A percentile compares a stretch with the other conserved stretches of the same genome.
Evolutionary conservation across 257 asterid species (phyloP).

Genomic region (Henckelia pumila): DNA sequence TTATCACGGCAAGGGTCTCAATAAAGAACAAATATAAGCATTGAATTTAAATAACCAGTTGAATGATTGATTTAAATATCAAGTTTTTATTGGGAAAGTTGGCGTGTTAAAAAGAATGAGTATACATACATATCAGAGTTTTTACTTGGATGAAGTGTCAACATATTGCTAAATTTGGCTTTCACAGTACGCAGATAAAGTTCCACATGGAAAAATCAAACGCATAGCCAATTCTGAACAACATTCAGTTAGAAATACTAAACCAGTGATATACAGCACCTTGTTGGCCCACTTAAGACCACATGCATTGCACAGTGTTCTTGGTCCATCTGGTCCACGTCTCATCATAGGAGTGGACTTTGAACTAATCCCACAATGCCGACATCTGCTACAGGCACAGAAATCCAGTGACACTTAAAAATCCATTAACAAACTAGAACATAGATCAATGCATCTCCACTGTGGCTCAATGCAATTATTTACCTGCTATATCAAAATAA

Average conservation of each 20-base stretch:
- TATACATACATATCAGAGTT: not conserved
- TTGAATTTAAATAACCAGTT: not conserved
- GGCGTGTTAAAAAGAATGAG: not conserved
- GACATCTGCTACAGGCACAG: conserved; percentile 52
- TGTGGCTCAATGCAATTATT: conserved; percentile 20
- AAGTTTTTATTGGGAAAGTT: not conserved
- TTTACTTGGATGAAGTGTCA: not conserved
- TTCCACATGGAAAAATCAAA: not conserved
- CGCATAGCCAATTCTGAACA: not conserved
- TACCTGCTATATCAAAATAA: conserved; percentile 8
- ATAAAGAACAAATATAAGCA: not conserved
- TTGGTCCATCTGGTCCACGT: conserved; percentile 93
- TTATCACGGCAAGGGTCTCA: not conserved
- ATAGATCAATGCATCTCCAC: not conserved
- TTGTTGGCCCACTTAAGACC: conserved; percentile 95
- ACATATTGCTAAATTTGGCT: not conserved
- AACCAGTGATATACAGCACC: conserved; percentile 36
- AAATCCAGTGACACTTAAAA: conserved; percentile 22
- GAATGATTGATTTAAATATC: not conserved
- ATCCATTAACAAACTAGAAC: not conserved
- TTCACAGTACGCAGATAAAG: not conserved
- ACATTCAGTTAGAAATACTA: conserved; percentile 4
- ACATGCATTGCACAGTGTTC: conserved; percentile 93
- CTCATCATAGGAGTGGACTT: conserved; percentile 99
- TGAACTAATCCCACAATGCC: conserved; percentile 86